Evolutionary conservation across 2,329 filamentous ascomycete species (phyloP).

Genomic region (Chrysosporium queenslandicum): DNA sequence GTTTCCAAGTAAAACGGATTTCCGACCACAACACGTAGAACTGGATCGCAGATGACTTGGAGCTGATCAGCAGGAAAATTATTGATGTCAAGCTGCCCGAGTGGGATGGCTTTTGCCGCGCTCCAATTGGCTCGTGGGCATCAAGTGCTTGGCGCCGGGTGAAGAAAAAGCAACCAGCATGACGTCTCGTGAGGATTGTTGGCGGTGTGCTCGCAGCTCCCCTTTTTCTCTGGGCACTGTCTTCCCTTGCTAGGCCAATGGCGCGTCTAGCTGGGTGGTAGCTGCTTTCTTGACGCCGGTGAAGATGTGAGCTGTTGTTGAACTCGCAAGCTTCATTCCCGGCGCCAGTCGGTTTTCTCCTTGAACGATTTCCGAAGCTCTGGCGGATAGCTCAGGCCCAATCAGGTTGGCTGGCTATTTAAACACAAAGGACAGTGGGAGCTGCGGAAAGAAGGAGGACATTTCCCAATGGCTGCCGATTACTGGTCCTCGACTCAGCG

Average conservation of each 20-base stretch:
- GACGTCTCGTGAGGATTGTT: background rate
- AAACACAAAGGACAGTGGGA: too few relatives aligned
- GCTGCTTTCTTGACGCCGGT: background rate
- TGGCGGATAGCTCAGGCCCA: background rate
- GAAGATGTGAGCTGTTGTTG: background rate
- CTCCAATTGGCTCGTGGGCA: conserved; percentile 1
- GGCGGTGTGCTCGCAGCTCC: too few relatives aligned
- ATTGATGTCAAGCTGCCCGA: conserved; percentile 11
- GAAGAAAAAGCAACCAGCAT: background rate
- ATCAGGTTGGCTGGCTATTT: background rate
- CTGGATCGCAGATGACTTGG: conserved; percentile 5
- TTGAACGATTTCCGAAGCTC: background rate
- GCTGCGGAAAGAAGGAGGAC: background rate
- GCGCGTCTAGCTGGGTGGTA: background rate
- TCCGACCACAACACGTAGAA: background rate
- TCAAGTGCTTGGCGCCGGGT: background rate
- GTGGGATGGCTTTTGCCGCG: conserved; percentile 5
- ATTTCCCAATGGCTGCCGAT: conserved; percentile 67
- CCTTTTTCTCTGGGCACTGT: background rate
- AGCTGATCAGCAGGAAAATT: conserved; percentile 7
- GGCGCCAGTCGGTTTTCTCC: background rate
- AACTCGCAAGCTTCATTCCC: background rate
- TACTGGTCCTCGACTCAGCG: conserved; percentile 95
- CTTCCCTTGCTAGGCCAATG: background rate
- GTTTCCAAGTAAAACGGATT: background rate